These are phyloP conservation scores for Pichia rugopelliculosa DNA, from an alignment of 805 yeast genomes.

Conservation along the genomic window DNA sequence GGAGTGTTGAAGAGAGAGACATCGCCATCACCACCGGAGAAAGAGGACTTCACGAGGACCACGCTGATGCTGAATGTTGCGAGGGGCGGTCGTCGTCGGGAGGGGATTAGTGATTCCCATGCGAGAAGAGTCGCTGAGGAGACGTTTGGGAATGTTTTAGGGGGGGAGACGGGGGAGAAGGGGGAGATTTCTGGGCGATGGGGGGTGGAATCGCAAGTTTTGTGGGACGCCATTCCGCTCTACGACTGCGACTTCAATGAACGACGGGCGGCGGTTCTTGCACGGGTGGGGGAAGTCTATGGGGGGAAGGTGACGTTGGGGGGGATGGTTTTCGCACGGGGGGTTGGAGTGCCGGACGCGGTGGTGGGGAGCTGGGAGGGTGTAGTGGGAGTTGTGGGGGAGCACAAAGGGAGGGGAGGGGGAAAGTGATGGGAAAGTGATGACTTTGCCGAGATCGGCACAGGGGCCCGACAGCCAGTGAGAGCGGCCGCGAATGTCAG, in stretches of 20 bases:
- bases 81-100: neutral
- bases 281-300: constrained; percentile 16
- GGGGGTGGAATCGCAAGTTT: neutral
- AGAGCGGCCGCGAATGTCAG: neutral
- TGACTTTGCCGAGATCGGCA: neutral
- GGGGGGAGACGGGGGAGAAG: neutral
- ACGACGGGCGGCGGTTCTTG: neutral
- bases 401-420: neutral
- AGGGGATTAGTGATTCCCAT: neutral
- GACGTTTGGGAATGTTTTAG: constrained; percentile 16
- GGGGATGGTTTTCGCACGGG: constrained; percentile 74
- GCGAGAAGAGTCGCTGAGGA: constrained; percentile 12
- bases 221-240: constrained; percentile 3
- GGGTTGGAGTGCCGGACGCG: constrained; percentile 88
- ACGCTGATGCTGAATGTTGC: constrained; percentile 79
- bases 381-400: constrained; percentile 32
- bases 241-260: constrained; percentile 1
- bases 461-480: neutral
- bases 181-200: too few species aligned
- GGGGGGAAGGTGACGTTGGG: constrained; percentile 47
- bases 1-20: neutral
- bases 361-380: constrained; percentile 54
- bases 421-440: neutral
- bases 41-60: constrained; percentile 42
- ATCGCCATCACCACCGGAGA: constrained; percentile 3